Base-by-base conservation (phyloP, 208 protist species). In the Endotrypanum monterogeii region DNA sequence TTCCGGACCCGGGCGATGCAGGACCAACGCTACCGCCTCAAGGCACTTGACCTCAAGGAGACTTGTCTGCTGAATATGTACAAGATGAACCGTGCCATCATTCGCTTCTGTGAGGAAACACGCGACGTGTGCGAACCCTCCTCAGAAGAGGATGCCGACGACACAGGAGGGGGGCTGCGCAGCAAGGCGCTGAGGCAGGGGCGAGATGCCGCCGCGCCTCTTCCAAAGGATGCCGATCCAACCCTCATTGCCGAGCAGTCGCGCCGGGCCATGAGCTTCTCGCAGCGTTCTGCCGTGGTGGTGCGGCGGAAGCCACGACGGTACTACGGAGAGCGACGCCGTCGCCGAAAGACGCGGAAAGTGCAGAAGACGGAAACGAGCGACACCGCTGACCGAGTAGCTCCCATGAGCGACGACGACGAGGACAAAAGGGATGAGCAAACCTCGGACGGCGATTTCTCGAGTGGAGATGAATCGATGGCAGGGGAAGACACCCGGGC, bases 41-140 rank as follows among this genome's bases (percentile, higher is more conserved):
- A 86, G 54, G 92, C 88, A 18, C 73, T 91, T 9, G 90, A 97
- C 76, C 66, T 97, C 63, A 95, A 94, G 73, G 90, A 97, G 74
- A 87, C 78, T 28, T 85, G 80, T 3, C 74, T 97, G 61, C 82
- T 97, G 30, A 89, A 89, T 50, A 79, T 95, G 56, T 95, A 95
- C 79, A 92, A 92, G 63, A 87, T 97, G 58, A 95, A 91, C 66
- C 85, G 86, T 14, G 73, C 76, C 39, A 80, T 97, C 44, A 79
- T 94, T 28, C 86, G 83, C 25, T 95, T 95, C 67, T 97, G 92
- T 68, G 92, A 97, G 83, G 67, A 82, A 52, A 80, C 93, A 62
- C 83, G 80, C 54, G 71, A 94, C 73, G 12, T 94, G 32, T 56
- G 52, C 58, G 87, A 92, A 80, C 92, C 92, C 44, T 68, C 73